phyloP scores from a whole-genome alignment of 2,329 filamentous ascomycete genomes.

The Blastomyces emzantsi region DNA sequence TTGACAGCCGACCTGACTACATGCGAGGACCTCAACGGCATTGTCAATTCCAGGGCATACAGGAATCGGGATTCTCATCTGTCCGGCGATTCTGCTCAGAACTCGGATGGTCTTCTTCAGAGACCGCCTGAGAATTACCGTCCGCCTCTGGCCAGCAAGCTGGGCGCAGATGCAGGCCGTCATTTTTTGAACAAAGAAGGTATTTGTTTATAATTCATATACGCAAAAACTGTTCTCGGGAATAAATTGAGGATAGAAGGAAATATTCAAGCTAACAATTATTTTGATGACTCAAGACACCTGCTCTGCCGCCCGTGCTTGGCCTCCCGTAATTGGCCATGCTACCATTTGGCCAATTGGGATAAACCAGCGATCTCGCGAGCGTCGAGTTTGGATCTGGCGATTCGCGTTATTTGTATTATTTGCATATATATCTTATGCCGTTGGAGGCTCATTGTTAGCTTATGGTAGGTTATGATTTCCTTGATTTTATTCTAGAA shows the following conservation, averaged over 20 bases:
- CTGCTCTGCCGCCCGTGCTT: slow-evolving; percentile 4
- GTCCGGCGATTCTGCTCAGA: neutral
- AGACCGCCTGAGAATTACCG: slow-evolving; percentile 3
- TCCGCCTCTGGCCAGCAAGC: neutral
- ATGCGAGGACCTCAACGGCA: slow-evolving; percentile 48
- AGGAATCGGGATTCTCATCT: slow-evolving; percentile 13
- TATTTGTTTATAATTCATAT: neutral
- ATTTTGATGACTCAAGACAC: neutral
- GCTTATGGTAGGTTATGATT: neutral
- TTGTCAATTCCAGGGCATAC: slow-evolving; percentile 43
- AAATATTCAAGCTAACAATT: neutral
- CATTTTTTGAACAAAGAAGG: slow-evolving; percentile 15
- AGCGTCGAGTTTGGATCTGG: slow-evolving; percentile 3
- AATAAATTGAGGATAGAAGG: too few relatives aligned
- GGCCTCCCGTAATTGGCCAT: neutral
- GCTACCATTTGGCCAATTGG: neutral
- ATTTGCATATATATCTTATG: neutral
- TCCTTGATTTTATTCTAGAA: neutral
- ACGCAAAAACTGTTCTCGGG: too few relatives aligned
- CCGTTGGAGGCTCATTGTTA: neutral
- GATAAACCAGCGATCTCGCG: slow-evolving; percentile 1
- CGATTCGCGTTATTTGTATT: neutral
- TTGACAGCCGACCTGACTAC: slow-evolving; percentile 45
- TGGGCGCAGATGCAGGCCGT: slow-evolving; percentile 15
- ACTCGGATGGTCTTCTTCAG: slow-evolving; percentile 10